phyloP scores from a whole-genome alignment of 371 early-diverging fungal species.

The Mucor sp. region DNA sequence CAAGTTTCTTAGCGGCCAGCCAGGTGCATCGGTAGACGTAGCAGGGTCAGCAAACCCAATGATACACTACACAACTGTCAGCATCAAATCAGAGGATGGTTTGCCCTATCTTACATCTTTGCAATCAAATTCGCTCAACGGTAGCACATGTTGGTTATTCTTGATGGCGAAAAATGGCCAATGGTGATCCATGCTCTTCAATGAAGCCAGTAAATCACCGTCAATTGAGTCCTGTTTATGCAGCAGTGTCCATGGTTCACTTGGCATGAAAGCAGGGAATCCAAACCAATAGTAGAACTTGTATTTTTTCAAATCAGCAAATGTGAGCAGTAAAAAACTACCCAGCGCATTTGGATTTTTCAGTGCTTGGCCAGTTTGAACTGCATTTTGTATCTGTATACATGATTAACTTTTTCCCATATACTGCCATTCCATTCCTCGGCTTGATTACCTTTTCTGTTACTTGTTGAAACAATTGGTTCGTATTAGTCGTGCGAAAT shows the following conservation, averaged over 20 bases:
- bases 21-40: conserved; percentile 62
- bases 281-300: conserved; percentile 93
- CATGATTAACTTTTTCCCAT: not conserved
- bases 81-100: not conserved
- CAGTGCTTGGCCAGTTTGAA: conserved; percentile 66
- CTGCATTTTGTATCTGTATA: conserved; percentile 66
- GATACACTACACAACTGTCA: conserved; percentile 12
- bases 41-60: conserved; percentile 90
- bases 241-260: conserved; percentile 26
- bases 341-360: conserved; percentile 62
- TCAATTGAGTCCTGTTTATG: not conserved
- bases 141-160: not conserved
- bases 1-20: conserved; percentile 92
- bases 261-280: conserved; percentile 78
- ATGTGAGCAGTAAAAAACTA: conserved; percentile 77
- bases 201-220: not conserved
- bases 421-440: not conserved
- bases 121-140: conserved; percentile 34
- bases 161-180: not conserved
- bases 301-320: conserved; percentile 93
- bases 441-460: conserved; percentile 56
- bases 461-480: conserved; percentile 59
- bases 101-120: not conserved
- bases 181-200: not conserved
- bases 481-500: conserved; percentile 80